Base-by-base conservation (phyloP, 495 filamentous ascomycete genomes). In the Neurospora pannonica region DNA sequence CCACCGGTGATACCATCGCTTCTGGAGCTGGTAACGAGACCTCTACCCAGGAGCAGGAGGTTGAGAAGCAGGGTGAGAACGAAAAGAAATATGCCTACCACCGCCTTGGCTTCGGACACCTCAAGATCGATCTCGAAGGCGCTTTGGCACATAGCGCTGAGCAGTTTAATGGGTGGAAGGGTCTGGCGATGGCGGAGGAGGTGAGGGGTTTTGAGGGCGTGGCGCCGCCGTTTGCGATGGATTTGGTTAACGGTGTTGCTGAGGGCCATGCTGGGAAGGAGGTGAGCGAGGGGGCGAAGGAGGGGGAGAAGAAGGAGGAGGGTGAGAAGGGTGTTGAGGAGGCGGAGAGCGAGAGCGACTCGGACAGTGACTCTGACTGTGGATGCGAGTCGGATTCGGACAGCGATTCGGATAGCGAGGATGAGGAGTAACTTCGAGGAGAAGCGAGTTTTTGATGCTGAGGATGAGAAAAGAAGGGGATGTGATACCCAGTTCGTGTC, bases 1-100 rank as follows among this genome's bases (percentile, higher is more conserved):
- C 54, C 0, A 67, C 15, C 0, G 54, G 54, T 0, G 54, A 67
- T 9, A 8, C 54, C 0, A 2, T 67, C 4, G 6, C 15, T 17
- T 19, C 54, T 0, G 28, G 24, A 7, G 19, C 19, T n/a, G n/a
- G n/a, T n/a, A n/a, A n/a, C n/a, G 40, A 19, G 40, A 19, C 5
- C 5, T 5, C 15, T 7, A 19, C 42, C 17, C 40, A 19, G 2
- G 36, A 40, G 39, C 13, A 40, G 15, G 8, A 21, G 7, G n/a
- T 3, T 3, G 8, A 48, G 17, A 5, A 19, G 17, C 4, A 40
- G 40, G 9, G 3, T 24, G 24, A 1, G 1, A 31, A 60, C 13
- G 5, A 7, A 5, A 17, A 31, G 24, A 62, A 62, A 9, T 17
- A 5, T 1, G 28, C 54, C 0, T 67, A 67, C 31, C 54, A 67